Percentiles rank a stretch among this genome's conserved stretches.
Evolutionary conservation across 108 stramenopile genomes (phyloP).

Genomic region (Cyclotella atomus): DNA sequence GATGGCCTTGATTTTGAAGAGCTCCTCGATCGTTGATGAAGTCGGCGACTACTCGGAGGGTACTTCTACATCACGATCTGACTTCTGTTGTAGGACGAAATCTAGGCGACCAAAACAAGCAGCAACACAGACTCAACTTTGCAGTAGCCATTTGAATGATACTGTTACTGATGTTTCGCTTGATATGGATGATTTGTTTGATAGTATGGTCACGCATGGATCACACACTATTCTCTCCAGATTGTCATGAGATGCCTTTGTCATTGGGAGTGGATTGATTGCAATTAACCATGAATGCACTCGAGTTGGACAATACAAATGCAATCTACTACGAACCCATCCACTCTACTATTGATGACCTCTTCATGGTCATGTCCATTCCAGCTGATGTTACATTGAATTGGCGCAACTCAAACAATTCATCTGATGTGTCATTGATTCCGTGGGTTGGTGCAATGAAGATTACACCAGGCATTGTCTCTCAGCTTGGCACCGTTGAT

Average conservation of each 20-base stretch:
- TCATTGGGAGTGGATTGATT: neutral
- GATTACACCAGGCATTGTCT: neutral
- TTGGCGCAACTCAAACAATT: neutral
- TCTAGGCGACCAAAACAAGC: too few relatives aligned
- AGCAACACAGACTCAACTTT: too few relatives aligned
- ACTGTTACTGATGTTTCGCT: too few relatives aligned
- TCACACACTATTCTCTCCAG: too few relatives aligned
- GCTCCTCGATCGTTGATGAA: neutral
- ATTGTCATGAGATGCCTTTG: neutral
- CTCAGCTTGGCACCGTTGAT: too few relatives aligned
- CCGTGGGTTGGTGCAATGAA: conserved; percentile 22
- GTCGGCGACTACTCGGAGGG: neutral
- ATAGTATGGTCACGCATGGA: too few relatives aligned
- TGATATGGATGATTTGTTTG: too few relatives aligned
- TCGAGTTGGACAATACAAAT: neutral
- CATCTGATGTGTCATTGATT: neutral
- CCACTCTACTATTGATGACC: conserved; percentile 4
- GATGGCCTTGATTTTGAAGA: neutral
- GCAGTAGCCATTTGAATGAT: too few relatives aligned
- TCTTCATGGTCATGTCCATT: neutral
- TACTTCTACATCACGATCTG: neutral
- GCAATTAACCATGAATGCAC: neutral
- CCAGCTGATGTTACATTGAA: neutral
- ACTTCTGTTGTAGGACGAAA: neutral
- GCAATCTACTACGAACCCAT: conserved; percentile 5